phyloP scores from a whole-genome alignment of 2,329 filamentous ascomycete species.

The Alternaria arborescens region DNA sequence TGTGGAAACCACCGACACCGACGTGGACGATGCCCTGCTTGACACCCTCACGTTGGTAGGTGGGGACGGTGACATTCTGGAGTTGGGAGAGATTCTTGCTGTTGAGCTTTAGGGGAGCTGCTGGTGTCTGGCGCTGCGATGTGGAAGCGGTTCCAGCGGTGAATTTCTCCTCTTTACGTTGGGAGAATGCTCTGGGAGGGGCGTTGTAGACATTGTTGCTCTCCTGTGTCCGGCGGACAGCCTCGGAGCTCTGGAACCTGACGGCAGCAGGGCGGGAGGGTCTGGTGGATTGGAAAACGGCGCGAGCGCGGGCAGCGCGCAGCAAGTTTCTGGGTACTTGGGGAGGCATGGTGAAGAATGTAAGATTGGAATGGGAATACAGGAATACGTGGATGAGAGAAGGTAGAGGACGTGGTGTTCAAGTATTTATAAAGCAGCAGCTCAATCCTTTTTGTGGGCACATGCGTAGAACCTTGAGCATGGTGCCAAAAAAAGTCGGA shows the following conservation, averaged over 20 bases:
- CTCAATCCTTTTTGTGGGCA: slow-evolving; percentile 21
- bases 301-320: slow-evolving; percentile 20
- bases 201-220: slow-evolving; percentile 14
- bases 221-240: slow-evolving; percentile 15
- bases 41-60: slow-evolving; percentile 33
- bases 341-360: slow-evolving; percentile 18
- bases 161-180: slow-evolving; percentile 16
- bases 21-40: slow-evolving; percentile 44
- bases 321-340: slow-evolving; percentile 23
- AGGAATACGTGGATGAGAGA: slow-evolving; percentile 10
- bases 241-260: slow-evolving; percentile 20
- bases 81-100: slow-evolving; percentile 31
- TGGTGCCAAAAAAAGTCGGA: slow-evolving; percentile 14
- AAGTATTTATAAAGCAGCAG: slow-evolving; percentile 12
- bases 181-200: slow-evolving; percentile 10
- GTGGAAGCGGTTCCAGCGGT: background rate
- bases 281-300: slow-evolving; percentile 22
- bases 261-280: slow-evolving; percentile 13
- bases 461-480: slow-evolving; percentile 11
- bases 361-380: slow-evolving; percentile 1
- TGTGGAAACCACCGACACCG: slow-evolving; percentile 41
- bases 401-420: slow-evolving; percentile 4
- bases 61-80: slow-evolving; percentile 33
- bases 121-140: slow-evolving; percentile 3
- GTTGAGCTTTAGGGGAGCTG: slow-evolving; percentile 24